Evolutionary conservation across 192 early-diverging fungal species (phyloP), one percentile per base, ranked within the genome.

Genomic region (Coemansia sp.): DNA sequence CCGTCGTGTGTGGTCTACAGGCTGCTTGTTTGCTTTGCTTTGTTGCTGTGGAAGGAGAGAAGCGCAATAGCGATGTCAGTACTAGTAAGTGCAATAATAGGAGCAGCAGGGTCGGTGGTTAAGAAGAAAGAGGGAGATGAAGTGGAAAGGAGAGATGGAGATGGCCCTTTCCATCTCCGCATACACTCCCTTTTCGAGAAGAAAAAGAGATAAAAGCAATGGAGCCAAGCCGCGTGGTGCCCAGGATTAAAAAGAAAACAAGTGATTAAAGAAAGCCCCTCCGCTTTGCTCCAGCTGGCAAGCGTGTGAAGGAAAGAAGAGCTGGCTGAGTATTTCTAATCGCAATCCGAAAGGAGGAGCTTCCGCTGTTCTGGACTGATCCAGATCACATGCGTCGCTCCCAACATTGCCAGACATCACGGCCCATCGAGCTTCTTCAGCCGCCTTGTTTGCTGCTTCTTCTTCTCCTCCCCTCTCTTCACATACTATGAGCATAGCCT

Each of bases 331-430:
- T 25, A 25, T 2, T 25, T 25, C 2, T 25, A 25, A 25, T 25
- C 25, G 25, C 25, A 1, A 25, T 1, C 25, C 25, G 25, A 2
- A 25, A 25, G 25, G 25, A 25, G 25, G 25, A 25, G 25, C 25
- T 1, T 25, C 25, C 25, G 25, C 25, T 25, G 25, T 25, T 25
- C 25, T 25, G 25, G 25, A 25, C 25, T 25, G 25, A 25, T 25
- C 9, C 50, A 20, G 63, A 50, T 65, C 63, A 65, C 67, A 68
- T 60, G 67, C 17, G n/a, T 19, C 32, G 16, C 13, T 61, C 67
- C 67, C 67, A 68, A 68, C n/a, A 51, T 19, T 53, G 48, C 19
- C 51, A 8, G 25, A 8, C 20, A 20, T 4, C 12, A 54, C 1
- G 25, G 51, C n/a, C n/a, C n/a, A n/a, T n/a, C n/a, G n/a, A n/a